Evolutionary conservation across 78 protist genomes (phyloP), one percentile per base, ranked within the genome.

Genomic region (Dictyostelium purpureum): DNA sequence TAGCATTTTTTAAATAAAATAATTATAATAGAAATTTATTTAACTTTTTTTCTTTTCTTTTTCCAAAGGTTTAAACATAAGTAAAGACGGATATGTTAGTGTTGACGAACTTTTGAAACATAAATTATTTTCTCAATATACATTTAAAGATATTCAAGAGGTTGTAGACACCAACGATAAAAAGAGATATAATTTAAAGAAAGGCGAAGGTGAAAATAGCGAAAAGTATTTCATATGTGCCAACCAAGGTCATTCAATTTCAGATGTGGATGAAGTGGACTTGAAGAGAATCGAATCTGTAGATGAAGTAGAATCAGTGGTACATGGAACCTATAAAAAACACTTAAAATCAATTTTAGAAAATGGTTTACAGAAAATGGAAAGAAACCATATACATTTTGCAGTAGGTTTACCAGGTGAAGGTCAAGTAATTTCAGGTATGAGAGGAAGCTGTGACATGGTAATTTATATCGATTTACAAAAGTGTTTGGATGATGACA

Each of bases 81-180:
- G 16, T 2, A 42, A 38, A 3, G 81, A 85, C 0, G 91, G 91
- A 3, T 85, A 43, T 31, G 56, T 85, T 31, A 70, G 45, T 11
- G 65, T 85, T 0, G 11, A 42, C 7, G 91, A 85, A 59, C 2
- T 85, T 21, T 61, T 85, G 3, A 45, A n/a, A 42, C 40, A 85
- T 85, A 59, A 40, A 19, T 21, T 54, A 40, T 45, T 85, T 16
- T 73, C 26, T 42, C 37, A 56, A 38, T 56, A 63, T 12, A 73
- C 79, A 11, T 9, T 85, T 19, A 61, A 85, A 56, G 47, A 38
- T 6, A 45, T 85, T 7, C 43, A 73, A 54, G 57, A 71, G 1
- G 28, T 85, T 26, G 91, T 85, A 1, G 75, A 85, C 26, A 85
- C 91, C 56, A 82, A 85, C 43, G 91, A 85, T 33, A 85, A 85